phyloP scores from a whole-genome alignment of 495 filamentous ascomycete genomes.

The Hypoxylon intermedium region DNA sequence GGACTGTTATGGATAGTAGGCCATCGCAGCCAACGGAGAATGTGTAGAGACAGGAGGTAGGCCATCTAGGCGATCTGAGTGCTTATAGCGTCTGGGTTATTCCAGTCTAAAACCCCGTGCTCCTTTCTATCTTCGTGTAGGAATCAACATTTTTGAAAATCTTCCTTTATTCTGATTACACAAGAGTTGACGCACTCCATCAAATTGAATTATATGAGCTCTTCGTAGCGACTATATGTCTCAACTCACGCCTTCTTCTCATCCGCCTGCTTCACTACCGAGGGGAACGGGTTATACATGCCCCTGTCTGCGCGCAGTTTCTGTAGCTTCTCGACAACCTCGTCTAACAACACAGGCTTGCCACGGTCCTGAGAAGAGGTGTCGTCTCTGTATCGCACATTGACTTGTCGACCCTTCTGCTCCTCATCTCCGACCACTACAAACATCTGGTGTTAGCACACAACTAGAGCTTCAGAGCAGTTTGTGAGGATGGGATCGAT shows the following conservation, averaged over 20 bases:
- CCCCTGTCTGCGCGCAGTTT: conserved; percentile 71
- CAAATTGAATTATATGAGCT: no score
- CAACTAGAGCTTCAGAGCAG: no score
- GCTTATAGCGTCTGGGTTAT: no score
- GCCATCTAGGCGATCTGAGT: no score
- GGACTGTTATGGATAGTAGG: no score
- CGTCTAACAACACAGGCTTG: conserved; percentile 73
- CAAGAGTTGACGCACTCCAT: no score
- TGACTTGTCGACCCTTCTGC: conserved; percentile 76
- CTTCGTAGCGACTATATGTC: not conserved
- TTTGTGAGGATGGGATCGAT: not conserved
- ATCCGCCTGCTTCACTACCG: conserved; percentile 29
- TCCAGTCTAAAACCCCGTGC: no score
- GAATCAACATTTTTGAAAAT: no score
- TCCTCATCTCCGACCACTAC: conserved; percentile 85
- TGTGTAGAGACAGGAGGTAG: no score
- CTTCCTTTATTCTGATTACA: no score
- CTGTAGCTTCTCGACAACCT: conserved; percentile 75
- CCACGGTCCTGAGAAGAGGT: conserved; percentile 75
- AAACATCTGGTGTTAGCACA: conserved; percentile 11
- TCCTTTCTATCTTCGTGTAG: no score
- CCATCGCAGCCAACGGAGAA: no score
- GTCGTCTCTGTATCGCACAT: conserved; percentile 90
- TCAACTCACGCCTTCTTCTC: conserved; percentile 18
- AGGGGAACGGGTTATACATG: conserved; percentile 59